phyloP scores from a whole-genome alignment of 2,329 filamentous ascomycete genomes.

The Cryphonectria radicalis region DNA sequence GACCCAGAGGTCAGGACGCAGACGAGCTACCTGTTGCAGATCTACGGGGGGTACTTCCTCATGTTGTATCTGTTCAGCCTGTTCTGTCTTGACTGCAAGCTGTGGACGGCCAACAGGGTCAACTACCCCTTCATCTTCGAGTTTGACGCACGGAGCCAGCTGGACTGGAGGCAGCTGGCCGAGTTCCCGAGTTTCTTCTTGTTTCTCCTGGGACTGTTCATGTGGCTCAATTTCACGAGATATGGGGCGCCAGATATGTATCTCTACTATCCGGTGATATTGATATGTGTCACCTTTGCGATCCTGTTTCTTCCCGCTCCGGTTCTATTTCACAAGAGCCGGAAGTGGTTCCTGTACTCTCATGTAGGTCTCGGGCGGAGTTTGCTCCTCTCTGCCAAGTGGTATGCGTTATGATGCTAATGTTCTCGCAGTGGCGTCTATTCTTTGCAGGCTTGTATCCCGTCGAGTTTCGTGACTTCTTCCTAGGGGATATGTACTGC shows the following conservation, averaged over 20 bases:
- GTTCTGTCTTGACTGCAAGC: slow-evolving; percentile 83
- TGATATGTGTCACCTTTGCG: slow-evolving; percentile 69
- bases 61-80: slow-evolving; percentile 77
- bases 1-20: slow-evolving; percentile 54
- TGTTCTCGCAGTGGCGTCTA: slow-evolving; percentile 71
- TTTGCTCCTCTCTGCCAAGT: not conserved
- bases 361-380: slow-evolving; percentile 61
- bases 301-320: slow-evolving; percentile 78
- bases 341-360: slow-evolving; percentile 88
- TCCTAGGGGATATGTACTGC: slow-evolving; percentile 96
- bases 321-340: slow-evolving; percentile 73
- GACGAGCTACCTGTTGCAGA: slow-evolving; percentile 76
- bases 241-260: slow-evolving; percentile 71
- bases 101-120: slow-evolving; percentile 85
- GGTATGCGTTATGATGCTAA: not conserved
- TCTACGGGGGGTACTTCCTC: slow-evolving; percentile 92
- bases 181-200: slow-evolving; percentile 87
- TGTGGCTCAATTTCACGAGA: slow-evolving; percentile 87
- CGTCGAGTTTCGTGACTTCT: slow-evolving; percentile 97
- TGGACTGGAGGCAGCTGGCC: slow-evolving; percentile 88
- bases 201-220: slow-evolving; percentile 75
- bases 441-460: slow-evolving; percentile 85
- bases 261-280: slow-evolving; percentile 82
- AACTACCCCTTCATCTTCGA: slow-evolving; percentile 98
- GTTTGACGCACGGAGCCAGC: slow-evolving; percentile 81